phyloP scores from a whole-genome alignment of 306 rosid genomes.

The Quercus ilex region DNA sequence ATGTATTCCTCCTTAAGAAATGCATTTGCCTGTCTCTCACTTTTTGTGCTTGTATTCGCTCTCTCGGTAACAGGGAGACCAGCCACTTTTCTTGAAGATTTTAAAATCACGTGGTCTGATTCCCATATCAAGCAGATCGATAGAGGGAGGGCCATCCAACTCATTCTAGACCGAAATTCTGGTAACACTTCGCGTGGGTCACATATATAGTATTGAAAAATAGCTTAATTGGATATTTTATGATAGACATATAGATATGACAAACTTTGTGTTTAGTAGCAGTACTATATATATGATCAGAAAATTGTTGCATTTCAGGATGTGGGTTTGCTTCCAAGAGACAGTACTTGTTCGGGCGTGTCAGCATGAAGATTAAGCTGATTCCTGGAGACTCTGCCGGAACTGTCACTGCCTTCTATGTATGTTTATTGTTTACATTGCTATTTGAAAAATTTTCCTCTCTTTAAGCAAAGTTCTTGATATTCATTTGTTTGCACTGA shows the following conservation, averaged over 20 bases:
- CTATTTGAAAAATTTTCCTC: background rate
- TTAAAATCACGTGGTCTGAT: constrained; percentile 70
- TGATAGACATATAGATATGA: background rate
- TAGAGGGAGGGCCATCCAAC: constrained; percentile 80
- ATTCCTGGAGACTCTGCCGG: constrained; percentile 93
- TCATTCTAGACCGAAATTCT: constrained; percentile 75
- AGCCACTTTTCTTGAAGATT: constrained; percentile 68
- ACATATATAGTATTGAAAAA: background rate
- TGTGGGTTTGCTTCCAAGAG: constrained; percentile 82
- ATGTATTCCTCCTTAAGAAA: constrained; percentile 18
- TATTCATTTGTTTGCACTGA: background rate
- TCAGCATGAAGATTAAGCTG: constrained; percentile 97
- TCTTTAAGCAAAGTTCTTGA: background rate
- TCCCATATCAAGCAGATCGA: constrained; percentile 69
- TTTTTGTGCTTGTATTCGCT: constrained; percentile 28
- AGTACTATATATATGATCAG: no score
- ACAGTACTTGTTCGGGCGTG: constrained; percentile 79
- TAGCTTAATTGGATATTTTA: background rate
- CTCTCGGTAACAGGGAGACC: constrained; percentile 57
- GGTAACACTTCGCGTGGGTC: constrained; percentile 37
- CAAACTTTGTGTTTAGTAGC: background rate
- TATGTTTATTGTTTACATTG: constrained; percentile 24
- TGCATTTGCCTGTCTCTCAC: background rate
- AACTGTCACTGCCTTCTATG: constrained; percentile 94
- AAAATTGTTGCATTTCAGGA: constrained; percentile 39